Base-by-base conservation (phyloP, 306 rosid species). In the Ochetophila trinervis region DNA sequence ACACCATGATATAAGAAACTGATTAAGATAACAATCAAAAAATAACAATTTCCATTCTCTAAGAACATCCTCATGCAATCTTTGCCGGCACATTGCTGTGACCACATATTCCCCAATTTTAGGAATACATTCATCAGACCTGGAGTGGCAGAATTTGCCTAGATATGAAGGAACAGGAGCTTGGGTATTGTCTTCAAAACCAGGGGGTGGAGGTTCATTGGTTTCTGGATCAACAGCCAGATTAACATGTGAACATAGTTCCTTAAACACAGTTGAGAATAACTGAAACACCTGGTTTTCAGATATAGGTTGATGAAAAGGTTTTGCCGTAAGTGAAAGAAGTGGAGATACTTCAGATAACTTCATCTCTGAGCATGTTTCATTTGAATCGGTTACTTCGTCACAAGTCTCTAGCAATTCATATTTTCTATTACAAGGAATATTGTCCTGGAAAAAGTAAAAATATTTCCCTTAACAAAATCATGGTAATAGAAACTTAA, bases 61-160 rank as follows among this genome's bases (percentile, higher is more conserved):
- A 63, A 90, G 83, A 73, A 83, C 94, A 55, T 73, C 81, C 62
- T 78, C 88, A 57, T 87, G 96, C 79, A 93, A 77, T 77, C 82
- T 90, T 76, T 87, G 95, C 51, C 99, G 84, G 82, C 86, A 86
- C 64, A 84, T 69, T 53, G 97, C 97, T 72, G 72, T 72, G 18
- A 92, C 80, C 79, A 86, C 82, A 77, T 86, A 93, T 56, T 78
- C 79, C 66, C 83, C 83, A 56, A 90, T 90, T 90, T 84, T 87
- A 44, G 95, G 94, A 72, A 65, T 70, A 62, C 77, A 62, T 72
- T 80, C 85, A 61, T 74, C 69, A 15, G 61, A 81, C 65, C 76
- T 81, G 51, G 88, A 87, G 60, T 88, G 84, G 60, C 80, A 86
- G 58, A 80, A 76, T 75, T 84, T 89, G 36, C 74, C 78, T 49